A percentile compares a stretch with the other conserved stretches of the same genome.
Conservation (phyloP, 331 rosid genomes). For the Quercus tomentella region DNA sequence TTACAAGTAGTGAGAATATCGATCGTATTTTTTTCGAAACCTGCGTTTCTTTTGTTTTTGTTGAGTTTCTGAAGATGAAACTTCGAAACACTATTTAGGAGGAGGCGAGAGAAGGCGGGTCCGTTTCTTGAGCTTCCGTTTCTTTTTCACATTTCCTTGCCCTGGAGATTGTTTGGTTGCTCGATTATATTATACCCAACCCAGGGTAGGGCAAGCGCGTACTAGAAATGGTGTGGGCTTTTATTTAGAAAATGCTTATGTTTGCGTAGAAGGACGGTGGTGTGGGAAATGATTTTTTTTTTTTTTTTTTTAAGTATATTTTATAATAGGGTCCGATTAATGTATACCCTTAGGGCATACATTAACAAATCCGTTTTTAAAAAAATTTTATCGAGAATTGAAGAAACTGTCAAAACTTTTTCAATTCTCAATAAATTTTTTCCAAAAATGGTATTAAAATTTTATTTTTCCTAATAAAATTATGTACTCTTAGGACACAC, state of each 20-base stretch:
- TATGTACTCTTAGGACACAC: fast-evolving
- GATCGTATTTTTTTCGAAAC: constrained; percentile 30
- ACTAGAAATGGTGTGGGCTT: not conserved
- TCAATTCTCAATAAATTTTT: no score
- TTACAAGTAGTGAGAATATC: not conserved
- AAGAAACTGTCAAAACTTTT: fast-evolving
- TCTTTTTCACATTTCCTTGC: not conserved
- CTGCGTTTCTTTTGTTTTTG: constrained; percentile 45
- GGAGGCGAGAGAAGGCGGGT: not conserved
- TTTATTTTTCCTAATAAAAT: no score
- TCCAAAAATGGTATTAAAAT: no score
- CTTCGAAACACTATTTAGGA: constrained; percentile 6
- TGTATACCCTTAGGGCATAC: no score
- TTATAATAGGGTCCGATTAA: no score
- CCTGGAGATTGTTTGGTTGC: not conserved
- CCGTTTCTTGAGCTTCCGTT: constrained; percentile 40
- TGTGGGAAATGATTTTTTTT: no score
- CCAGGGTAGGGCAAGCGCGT: not conserved
- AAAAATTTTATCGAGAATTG: no score
- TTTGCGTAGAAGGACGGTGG: no score
- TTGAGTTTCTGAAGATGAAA: constrained; percentile 39
- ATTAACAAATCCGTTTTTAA: no score
- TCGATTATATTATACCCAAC: not conserved
- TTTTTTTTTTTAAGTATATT: no score
- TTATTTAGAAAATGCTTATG: no score